A percentile compares a stretch with the other conserved stretches of the same genome.
phyloP scores from a whole-genome alignment of 805 yeast species.

The Candida taoyuanica region DNA sequence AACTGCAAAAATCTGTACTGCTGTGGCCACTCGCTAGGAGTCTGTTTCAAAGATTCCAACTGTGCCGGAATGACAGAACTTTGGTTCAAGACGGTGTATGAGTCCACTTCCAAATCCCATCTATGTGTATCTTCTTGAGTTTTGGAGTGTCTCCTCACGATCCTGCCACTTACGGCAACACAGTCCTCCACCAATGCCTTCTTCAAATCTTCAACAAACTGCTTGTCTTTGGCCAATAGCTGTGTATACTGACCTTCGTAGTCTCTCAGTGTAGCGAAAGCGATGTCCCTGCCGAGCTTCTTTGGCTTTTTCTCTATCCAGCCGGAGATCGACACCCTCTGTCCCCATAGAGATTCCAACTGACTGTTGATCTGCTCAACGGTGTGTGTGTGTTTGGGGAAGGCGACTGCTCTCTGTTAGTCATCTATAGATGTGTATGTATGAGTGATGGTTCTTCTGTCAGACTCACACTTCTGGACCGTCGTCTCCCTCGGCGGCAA shows the following conservation, averaged over 20 bases:
- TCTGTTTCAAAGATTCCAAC: conserved; percentile 52
- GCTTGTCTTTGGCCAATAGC: conserved; percentile 37
- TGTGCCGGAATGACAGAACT: conserved; percentile 66
- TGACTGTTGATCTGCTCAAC: conserved; percentile 9
- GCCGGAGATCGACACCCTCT: conserved; percentile 58
- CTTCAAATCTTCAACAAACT: conserved; percentile 35
- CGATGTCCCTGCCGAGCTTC: conserved; percentile 55
- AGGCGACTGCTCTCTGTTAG: conserved; percentile 14
- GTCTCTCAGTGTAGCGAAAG: conserved; percentile 77
- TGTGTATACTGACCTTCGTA: conserved; percentile 63
- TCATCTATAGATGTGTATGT: not conserved
- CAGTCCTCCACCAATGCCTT: conserved; percentile 69
- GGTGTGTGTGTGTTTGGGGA: conserved; percentile 25
- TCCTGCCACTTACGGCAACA: conserved; percentile 56
- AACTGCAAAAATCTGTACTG: conserved; percentile 79
- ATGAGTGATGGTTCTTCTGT: too few species aligned
- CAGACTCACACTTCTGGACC: conserved; percentile 8
- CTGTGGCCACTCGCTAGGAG: conserved; percentile 62
- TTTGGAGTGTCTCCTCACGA: conserved; percentile 33
- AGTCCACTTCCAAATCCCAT: conserved; percentile 57
- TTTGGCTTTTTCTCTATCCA: conserved; percentile 80
- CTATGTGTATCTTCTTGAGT: conserved; percentile 17
- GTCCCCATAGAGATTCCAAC: conserved; percentile 6
- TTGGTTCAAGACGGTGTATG: conserved; percentile 53
- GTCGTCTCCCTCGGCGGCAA: conserved; percentile 9